Evolutionary conservation across 768 basidiomycete species (phyloP), one percentile per base, ranked within the genome.

Genomic region (Clathrus columnatus): DNA sequence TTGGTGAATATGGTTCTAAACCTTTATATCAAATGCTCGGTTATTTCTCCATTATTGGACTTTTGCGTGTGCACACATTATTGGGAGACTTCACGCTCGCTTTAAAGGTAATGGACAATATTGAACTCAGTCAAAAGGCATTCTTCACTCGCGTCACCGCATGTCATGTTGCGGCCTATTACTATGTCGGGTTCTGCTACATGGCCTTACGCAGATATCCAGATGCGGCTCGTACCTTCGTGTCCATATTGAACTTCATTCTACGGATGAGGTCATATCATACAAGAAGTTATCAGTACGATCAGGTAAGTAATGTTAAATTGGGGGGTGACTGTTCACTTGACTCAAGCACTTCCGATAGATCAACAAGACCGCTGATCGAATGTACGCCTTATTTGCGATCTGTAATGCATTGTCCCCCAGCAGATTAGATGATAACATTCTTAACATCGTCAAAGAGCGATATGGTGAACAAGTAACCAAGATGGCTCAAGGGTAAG

Each of bases 151-250:
- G 91, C 2, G 92, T 96, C 17, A 97, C 94, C 1, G 91, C 95
- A n/a, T 93, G 91, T 62, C 93, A 96, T 73, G 92, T 97, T 59
- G 80, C 91, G 50, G 88, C 89, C 2, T 91, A 91, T 69, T 96
- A 96, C 75, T 91, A 95, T 65, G 90, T 95, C 60, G 94, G 93
- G 29, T 89, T 97, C 75, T 93, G 93, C 73, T 98, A 97, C 72
- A 81, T 98, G 68, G 90, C 92, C 80, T 81, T 99, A 44, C 79
- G 91, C 45, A 82, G 96, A 60, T 96, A 94, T 70, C 84, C 93
- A 4, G 96, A 99, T 66, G 96, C 96, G 21, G 91, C 91, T 67
- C 87, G 93, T 36, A 85, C 90, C 4, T 95, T 97, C 66, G 88
- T 92, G 32, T 85, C 85, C 11, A 87, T 95, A 65, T 75, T 96